Conservation (phyloP, 2,329 filamentous ascomycete genomes). For the Talaromyces sp. region DNA sequence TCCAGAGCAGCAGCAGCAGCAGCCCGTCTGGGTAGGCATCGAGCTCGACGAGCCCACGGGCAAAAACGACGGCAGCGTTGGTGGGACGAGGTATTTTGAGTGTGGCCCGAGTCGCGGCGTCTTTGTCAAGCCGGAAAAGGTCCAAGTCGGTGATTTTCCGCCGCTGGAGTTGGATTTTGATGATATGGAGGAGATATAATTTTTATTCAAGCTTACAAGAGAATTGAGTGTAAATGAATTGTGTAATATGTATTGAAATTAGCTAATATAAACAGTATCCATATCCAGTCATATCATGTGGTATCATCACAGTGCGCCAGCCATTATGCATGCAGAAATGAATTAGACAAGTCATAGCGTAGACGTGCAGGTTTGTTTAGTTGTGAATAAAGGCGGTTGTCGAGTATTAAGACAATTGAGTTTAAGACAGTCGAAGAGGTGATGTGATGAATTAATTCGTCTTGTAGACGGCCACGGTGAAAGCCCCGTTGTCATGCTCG, state of each 20-base stretch:
- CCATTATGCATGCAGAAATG: too few relatives aligned
- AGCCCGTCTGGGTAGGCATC: conserved; percentile 53
- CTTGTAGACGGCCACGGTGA: conserved; percentile 10
- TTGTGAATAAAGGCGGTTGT: too few relatives aligned
- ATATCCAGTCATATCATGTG: too few relatives aligned
- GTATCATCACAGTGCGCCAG: too few relatives aligned
- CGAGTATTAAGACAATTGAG: too few relatives aligned
- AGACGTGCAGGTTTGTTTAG: too few relatives aligned
- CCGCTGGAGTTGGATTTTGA: conserved; percentile 47
- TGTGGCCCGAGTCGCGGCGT: conserved; percentile 49
- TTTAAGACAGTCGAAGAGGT: too few relatives aligned
- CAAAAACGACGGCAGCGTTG: conserved; percentile 57
- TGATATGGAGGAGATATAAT: conserved; percentile 53
- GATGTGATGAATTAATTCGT: background rate
- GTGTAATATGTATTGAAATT: too few relatives aligned
- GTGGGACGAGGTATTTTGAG: conserved; percentile 50
- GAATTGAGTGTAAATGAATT: background rate
- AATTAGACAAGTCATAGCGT: too few relatives aligned
- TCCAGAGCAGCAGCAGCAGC: too few relatives aligned
- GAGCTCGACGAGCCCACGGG: conserved; percentile 59
- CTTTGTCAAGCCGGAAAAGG: conserved; percentile 58
- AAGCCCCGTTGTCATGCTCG: background rate
- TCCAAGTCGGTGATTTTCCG: conserved; percentile 57
- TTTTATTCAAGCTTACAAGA: too few relatives aligned
- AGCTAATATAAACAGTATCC: too few relatives aligned